phyloP scores from a whole-genome alignment of 768 basidiomycete species.

The Tylopilus plumbeoviolaceoides region DNA sequence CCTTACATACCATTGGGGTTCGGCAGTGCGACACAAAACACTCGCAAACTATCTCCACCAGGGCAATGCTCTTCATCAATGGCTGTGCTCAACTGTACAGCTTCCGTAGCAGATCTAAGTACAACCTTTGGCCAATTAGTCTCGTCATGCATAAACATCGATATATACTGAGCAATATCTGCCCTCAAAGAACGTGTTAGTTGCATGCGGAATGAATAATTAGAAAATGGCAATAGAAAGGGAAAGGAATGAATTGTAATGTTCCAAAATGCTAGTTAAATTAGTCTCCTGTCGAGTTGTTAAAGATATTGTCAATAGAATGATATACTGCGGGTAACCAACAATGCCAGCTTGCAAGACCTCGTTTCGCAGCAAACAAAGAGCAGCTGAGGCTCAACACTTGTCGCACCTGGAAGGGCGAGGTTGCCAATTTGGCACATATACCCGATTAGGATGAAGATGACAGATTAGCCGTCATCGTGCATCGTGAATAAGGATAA shows the following conservation, averaged over 20 bases:
- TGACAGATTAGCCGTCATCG: constrained; percentile 21
- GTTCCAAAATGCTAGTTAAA: constrained; percentile 14
- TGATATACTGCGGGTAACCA: constrained; percentile 18
- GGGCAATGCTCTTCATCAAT: not conserved
- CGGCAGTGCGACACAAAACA: constrained; percentile 21
- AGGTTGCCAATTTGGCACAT: constrained; percentile 11
- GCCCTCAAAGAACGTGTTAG: constrained; percentile 12
- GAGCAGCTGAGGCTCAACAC: not conserved
- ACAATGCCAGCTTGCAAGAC: constrained; percentile 5
- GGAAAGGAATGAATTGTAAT: constrained; percentile 3
- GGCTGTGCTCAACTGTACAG: constrained; percentile 11
- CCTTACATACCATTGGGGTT: constrained; percentile 29
- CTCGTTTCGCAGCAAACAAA: constrained; percentile 9
- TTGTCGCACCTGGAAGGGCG: not conserved
- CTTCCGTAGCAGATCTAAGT: constrained; percentile 13
- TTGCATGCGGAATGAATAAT: constrained; percentile 14
- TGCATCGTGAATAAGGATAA: constrained; percentile 15
- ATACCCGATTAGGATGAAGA: constrained; percentile 24
- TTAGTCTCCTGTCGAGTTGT: constrained; percentile 15
- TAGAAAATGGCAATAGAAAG: not conserved
- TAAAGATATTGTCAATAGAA: constrained; percentile 14
- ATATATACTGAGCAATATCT: constrained; percentile 16
- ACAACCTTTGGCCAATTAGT: constrained; percentile 7
- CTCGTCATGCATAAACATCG: constrained; percentile 9
- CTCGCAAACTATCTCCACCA: constrained; percentile 10